Conservation (phyloP, 2,329 filamentous ascomycete species). For the Aspergillus vadensis region DNA sequence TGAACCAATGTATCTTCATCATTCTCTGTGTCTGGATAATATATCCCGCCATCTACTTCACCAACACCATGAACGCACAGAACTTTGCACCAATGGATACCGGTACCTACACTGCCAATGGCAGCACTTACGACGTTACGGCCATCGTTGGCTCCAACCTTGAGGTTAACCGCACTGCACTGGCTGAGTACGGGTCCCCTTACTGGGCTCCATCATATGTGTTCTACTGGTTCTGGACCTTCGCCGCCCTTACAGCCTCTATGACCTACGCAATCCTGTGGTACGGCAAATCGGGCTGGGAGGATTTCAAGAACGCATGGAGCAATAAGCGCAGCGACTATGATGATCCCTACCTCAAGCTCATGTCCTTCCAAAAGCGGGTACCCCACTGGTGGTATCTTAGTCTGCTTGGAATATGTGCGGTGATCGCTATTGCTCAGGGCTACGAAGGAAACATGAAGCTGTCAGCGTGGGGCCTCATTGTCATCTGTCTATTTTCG, state of each 20-base stretch:
- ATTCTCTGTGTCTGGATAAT: neutral
- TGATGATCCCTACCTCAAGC: neutral
- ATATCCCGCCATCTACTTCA: neutral
- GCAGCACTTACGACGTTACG: neutral
- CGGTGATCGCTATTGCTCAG: neutral
- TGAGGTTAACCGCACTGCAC: neutral
- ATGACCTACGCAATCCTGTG: neutral
- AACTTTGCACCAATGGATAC: neutral
- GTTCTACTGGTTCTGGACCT: neutral
- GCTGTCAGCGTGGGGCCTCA: neutral
- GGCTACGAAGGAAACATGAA: neutral
- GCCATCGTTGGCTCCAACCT: neutral
- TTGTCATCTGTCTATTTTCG: neutral
- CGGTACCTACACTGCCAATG: neutral
- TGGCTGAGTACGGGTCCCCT: neutral
- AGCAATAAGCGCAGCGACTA: neutral
- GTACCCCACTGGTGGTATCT: neutral
- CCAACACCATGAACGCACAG: neutral
- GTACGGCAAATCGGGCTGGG: neutral
- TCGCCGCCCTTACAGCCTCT: neutral
- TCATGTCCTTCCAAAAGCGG: neutral
- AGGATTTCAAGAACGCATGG: neutral
- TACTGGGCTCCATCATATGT: neutral
- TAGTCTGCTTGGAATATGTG: neutral
- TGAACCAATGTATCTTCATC: neutral